Percentiles rank a stretch among this genome's conserved stretches.
Evolutionary conservation across 352 stramenopile genomes (phyloP).

Genomic region (Globisporangium rhizosaccharum): DNA sequence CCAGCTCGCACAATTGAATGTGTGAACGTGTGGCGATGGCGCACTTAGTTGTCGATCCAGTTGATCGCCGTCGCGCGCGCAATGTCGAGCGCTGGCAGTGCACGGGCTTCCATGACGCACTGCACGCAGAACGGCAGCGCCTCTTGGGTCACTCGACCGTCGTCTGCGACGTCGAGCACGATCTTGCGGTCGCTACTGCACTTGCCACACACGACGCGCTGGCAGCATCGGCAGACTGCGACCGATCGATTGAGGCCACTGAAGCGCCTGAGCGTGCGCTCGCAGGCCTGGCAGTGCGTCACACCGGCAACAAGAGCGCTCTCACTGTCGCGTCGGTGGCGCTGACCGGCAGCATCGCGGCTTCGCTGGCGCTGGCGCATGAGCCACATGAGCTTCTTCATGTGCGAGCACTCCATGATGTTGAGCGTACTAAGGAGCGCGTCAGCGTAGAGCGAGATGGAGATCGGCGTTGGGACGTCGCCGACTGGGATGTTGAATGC

Average conservation of each 20-base stretch:
- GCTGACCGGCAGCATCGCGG: background rate
- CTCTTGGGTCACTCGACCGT: conserved; percentile 26
- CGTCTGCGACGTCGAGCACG: conserved; percentile 26
- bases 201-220: background rate
- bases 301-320: conserved; percentile 10
- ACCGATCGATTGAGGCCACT: background rate
- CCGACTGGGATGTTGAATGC: conserved; percentile 18
- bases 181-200: conserved; percentile 11
- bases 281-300: conserved; percentile 12
- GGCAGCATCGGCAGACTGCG: conserved; percentile 1
- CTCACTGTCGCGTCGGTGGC: background rate
- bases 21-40: too few relatives aligned
- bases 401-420: conserved; percentile 23
- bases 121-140: conserved; percentile 49
- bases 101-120: conserved; percentile 52
- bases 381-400: conserved; percentile 35
- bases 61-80: conserved; percentile 19
- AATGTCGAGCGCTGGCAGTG: conserved; percentile 35
- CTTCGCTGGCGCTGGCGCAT: conserved; percentile 14
- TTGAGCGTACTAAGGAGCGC: conserved; percentile 11
- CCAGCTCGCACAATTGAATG: too few relatives aligned
- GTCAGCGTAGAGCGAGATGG: conserved; percentile 15
- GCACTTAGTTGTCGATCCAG: background rate
- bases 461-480: conserved; percentile 17
- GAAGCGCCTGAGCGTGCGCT: conserved; percentile 3